These are phyloP conservation scores for Chalaropsis thielavioides DNA, from an alignment of 2,329 filamentous ascomycete species.

Conservation along the genomic window DNA sequence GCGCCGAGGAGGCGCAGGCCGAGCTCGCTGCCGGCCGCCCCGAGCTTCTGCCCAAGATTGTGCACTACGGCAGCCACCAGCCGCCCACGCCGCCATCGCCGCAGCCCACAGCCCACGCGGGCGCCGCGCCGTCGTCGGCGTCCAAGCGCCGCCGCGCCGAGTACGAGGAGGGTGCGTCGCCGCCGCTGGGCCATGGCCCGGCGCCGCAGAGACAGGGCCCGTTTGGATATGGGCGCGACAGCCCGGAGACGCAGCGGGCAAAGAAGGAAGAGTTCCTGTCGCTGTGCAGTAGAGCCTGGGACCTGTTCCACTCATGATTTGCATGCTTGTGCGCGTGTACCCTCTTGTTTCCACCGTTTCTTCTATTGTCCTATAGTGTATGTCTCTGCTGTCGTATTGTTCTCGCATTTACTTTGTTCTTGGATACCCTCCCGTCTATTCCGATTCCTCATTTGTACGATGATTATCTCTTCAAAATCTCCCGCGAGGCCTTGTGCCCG, in stretches of 20 bases:
- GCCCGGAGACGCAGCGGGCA: slow-evolving; percentile 62
- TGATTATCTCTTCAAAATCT: slow-evolving; percentile 3
- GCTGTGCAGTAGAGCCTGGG: slow-evolving; percentile 83
- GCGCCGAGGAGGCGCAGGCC: slow-evolving; percentile 87
- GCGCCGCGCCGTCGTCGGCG: slow-evolving; percentile 35
- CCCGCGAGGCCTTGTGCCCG: neutral
- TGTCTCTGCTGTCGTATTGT: slow-evolving; percentile 21
- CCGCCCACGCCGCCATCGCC: slow-evolving; percentile 83
- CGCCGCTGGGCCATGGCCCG: slow-evolving; percentile 65
- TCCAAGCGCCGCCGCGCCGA: slow-evolving; percentile 68
- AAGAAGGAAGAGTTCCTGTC: slow-evolving; percentile 90
- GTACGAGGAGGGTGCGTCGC: slow-evolving; percentile 84
- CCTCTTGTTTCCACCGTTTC: neutral
- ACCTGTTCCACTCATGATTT: slow-evolving; percentile 78
- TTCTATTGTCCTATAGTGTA: slow-evolving; percentile 18
- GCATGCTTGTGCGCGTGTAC: neutral
- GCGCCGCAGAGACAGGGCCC: slow-evolving; percentile 47
- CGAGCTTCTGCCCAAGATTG: slow-evolving; percentile 79
- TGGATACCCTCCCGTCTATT: slow-evolving; percentile 7
- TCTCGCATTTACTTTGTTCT: slow-evolving; percentile 28
- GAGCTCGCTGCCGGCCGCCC: slow-evolving; percentile 82
- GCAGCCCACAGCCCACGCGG: slow-evolving; percentile 34
- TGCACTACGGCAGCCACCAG: slow-evolving; percentile 90
- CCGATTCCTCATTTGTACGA: slow-evolving; percentile 3
- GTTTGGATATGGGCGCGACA: slow-evolving; percentile 70